Conservation (phyloP, 768 basidiomycete genomes). For the Suillus sp. region DNA sequence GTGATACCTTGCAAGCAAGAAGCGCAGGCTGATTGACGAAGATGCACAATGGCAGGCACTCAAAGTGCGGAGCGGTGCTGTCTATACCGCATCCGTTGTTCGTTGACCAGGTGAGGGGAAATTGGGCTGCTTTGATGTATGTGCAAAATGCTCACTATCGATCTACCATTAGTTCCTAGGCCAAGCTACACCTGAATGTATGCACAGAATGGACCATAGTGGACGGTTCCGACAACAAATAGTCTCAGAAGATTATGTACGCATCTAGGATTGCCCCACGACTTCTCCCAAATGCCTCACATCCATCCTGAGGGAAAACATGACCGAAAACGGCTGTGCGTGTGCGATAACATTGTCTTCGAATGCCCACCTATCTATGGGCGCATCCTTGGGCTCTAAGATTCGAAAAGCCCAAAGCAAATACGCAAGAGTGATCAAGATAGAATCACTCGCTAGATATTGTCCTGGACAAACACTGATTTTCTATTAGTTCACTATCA, state of each 20-base stretch:
- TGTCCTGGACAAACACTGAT: slow-evolving; percentile 60
- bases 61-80: not conserved
- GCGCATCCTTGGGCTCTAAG: slow-evolving; percentile 43
- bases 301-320: slow-evolving; percentile 48
- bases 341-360: slow-evolving; percentile 57
- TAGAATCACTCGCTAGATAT: slow-evolving; percentile 45
- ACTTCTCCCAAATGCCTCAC: slow-evolving; percentile 1
- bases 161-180: not conserved
- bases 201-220: slow-evolving; percentile 1
- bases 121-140: not conserved
- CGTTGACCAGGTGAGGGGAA: not conserved
- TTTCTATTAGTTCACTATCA: not conserved
- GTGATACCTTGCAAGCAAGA: not conserved
- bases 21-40: not conserved
- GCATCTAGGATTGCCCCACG: slow-evolving; percentile 5
- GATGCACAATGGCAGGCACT: not conserved
- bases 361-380: slow-evolving; percentile 61
- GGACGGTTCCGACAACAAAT: not conserved
- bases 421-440: slow-evolving; percentile 64
- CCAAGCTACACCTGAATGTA: not conserved
- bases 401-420: slow-evolving; percentile 65
- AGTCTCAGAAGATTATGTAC: not conserved
- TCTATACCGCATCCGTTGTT: not conserved
- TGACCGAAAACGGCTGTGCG: slow-evolving; percentile 55
- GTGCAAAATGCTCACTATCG: not conserved